Percentiles rank a stretch among this genome's conserved stretches.
Evolutionary conservation across 1,284 basidiomycete species (phyloP).

Genomic region (Tilletia walkeri): DNA sequence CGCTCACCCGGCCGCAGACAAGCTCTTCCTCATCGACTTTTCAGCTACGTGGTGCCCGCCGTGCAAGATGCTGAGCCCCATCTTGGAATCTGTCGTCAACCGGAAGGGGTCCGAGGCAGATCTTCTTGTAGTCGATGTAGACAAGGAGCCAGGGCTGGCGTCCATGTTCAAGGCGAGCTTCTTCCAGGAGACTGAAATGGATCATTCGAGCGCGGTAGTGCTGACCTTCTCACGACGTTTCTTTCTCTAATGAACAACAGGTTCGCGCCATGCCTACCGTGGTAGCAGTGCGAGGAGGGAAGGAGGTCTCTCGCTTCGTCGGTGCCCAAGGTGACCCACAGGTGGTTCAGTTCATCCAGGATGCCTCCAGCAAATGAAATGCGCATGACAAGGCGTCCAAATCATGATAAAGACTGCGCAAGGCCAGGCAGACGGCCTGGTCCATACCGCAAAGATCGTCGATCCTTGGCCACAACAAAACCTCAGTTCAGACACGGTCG

Average conservation of each 20-base stretch:
- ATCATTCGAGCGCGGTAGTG: background rate
- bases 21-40: constrained; percentile 8
- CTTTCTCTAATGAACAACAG: background rate
- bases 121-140: constrained; percentile 10
- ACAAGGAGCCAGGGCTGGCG: constrained; percentile 5
- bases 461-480: too few species aligned
- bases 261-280: constrained; percentile 15
- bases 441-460: too few species aligned
- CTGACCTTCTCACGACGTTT: too few species aligned
- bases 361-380: background rate
- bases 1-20: constrained; percentile 2
- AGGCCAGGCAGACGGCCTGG: too few species aligned
- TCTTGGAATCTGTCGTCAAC: background rate
- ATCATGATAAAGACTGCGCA: too few species aligned
- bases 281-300: background rate
- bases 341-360: constrained; percentile 2
- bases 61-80: constrained; percentile 4
- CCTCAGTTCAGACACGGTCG: too few species aligned
- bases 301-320: constrained; percentile 6
- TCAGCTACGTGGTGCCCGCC: constrained; percentile 2
- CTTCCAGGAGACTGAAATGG: background rate
- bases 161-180: background rate
- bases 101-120: constrained; percentile 6
- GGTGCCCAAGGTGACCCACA: constrained; percentile 5
- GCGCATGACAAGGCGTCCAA: too few species aligned